These are phyloP conservation scores for Neocucurbitaria cava DNA, from an alignment of 2,329 filamentous ascomycete genomes.

Conservation along the genomic window DNA sequence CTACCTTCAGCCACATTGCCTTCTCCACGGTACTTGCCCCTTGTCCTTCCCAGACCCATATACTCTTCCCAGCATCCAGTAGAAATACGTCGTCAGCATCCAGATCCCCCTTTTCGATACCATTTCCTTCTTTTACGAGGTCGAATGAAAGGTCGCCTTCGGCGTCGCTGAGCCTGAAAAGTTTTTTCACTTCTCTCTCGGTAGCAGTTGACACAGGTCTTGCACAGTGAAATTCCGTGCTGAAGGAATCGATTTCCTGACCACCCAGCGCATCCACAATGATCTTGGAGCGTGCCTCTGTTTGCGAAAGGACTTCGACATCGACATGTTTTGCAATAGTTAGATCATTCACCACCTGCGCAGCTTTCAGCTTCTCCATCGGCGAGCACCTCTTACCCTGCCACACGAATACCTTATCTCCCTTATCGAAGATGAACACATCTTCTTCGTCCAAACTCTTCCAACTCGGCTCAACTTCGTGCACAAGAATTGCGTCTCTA, in stretches of 20 bases:
- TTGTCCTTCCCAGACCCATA: conserved; percentile 73
- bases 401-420: conserved; percentile 73
- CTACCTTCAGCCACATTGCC: conserved; percentile 65
- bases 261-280: conserved; percentile 59
- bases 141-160: conserved; percentile 65
- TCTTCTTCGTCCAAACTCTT: conserved; percentile 69
- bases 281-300: conserved; percentile 62
- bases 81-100: conserved; percentile 69
- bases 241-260: conserved; percentile 52
- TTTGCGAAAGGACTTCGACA: conserved; percentile 69
- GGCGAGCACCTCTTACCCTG: conserved; percentile 70
- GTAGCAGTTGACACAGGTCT: conserved; percentile 48
- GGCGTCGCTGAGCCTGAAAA: conserved; percentile 70
- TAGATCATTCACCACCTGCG: conserved; percentile 71
- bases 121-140: conserved; percentile 63
- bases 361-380: conserved; percentile 73
- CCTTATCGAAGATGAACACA: conserved; percentile 69
- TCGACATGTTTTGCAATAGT: conserved; percentile 69
- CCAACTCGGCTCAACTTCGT: conserved; percentile 69
- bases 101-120: conserved; percentile 58
- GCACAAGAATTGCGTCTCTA: conserved; percentile 62
- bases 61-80: conserved; percentile 61
- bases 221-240: conserved; percentile 50
- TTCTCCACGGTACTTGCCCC: conserved; percentile 66
- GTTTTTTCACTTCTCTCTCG: conserved; percentile 48